phyloP scores from a whole-genome alignment of 2,329 filamentous ascomycete species.

The Phoma sp. region DNA sequence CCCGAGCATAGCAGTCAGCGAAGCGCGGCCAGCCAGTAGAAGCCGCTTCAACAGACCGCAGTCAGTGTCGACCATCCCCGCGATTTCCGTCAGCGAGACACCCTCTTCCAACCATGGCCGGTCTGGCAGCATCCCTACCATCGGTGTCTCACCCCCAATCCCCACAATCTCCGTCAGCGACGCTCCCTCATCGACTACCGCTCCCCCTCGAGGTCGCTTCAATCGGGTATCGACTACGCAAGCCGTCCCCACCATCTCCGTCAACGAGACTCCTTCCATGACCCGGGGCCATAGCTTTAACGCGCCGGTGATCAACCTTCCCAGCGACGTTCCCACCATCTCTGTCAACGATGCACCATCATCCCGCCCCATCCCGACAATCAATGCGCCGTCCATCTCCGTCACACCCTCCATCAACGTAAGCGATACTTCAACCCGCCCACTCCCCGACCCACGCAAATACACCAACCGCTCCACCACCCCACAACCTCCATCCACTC shows the following conservation, averaged over 20 bases:
- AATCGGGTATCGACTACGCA: slow-evolving; percentile 20
- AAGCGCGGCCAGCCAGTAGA: slow-evolving; percentile 6
- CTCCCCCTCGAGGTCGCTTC: slow-evolving; percentile 9
- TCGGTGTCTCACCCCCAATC: slow-evolving; percentile 27
- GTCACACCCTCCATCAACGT: slow-evolving; percentile 39
- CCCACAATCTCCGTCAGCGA: slow-evolving; percentile 35
- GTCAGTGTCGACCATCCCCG: slow-evolving; percentile 17
- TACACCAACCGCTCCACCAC: slow-evolving; percentile 44
- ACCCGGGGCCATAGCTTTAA: slow-evolving; percentile 24
- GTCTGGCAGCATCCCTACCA: slow-evolving; percentile 25
- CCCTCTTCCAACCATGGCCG: slow-evolving; percentile 24
- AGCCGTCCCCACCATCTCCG: slow-evolving; percentile 38
- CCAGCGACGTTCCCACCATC: slow-evolving; percentile 26
- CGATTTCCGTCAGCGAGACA: slow-evolving; percentile 31
- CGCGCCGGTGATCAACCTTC: slow-evolving; percentile 27
- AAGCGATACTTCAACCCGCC: slow-evolving; percentile 50
- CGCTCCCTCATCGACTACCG: slow-evolving; percentile 12
- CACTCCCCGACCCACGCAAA: slow-evolving; percentile 53
- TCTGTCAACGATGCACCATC: slow-evolving; percentile 25
- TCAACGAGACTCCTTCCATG: slow-evolving; percentile 28
- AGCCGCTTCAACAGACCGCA: slow-evolving; percentile 9
- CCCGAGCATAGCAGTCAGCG: slow-evolving; percentile 20
- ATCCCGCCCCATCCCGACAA: slow-evolving; percentile 11
- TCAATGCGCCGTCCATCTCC: slow-evolving; percentile 32
- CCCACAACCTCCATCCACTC: not conserved